Conservation (phyloP, 805 yeast genomes). For the Candida bentonensis region DNA sequence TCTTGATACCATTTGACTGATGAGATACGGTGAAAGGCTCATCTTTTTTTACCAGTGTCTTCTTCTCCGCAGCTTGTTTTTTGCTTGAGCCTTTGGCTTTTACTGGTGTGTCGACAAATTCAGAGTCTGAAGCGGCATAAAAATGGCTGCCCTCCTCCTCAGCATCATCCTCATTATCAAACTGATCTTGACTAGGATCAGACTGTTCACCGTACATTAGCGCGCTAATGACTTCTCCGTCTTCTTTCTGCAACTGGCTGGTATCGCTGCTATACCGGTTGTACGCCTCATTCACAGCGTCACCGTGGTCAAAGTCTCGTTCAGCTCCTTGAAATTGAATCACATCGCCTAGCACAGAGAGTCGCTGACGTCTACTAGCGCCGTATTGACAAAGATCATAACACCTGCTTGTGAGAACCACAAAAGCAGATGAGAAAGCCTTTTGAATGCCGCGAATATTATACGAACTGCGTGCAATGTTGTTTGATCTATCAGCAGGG, state of each 20-base stretch:
- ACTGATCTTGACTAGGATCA: slow-evolving; percentile 3
- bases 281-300: background rate
- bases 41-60: no score
- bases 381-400: slow-evolving; percentile 52
- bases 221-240: slow-evolving; percentile 2
- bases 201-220: slow-evolving; percentile 4
- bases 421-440: slow-evolving; percentile 82
- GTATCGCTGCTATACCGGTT: background rate
- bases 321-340: slow-evolving; percentile 61
- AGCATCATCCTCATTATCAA: slow-evolving; percentile 3
- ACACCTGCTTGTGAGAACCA: slow-evolving; percentile 58
- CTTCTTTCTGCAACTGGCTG: background rate
- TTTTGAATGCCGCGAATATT: slow-evolving; percentile 67
- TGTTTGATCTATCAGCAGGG: slow-evolving; percentile 73
- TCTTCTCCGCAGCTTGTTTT: no score
- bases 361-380: background rate
- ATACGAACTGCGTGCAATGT: slow-evolving; percentile 74
- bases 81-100: background rate
- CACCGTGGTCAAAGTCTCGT: slow-evolving; percentile 54
- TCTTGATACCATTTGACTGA: no score
- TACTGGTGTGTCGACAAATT: background rate
- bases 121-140: background rate
- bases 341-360: slow-evolving; percentile 63
- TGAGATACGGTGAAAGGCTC: no score
- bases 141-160: slow-evolving; percentile 5